A percentile compares a stretch with the other conserved stretches of the same genome.
Evolutionary conservation across 345 rosid species (phyloP).

Genomic region (Moricandia moricandioides): DNA sequence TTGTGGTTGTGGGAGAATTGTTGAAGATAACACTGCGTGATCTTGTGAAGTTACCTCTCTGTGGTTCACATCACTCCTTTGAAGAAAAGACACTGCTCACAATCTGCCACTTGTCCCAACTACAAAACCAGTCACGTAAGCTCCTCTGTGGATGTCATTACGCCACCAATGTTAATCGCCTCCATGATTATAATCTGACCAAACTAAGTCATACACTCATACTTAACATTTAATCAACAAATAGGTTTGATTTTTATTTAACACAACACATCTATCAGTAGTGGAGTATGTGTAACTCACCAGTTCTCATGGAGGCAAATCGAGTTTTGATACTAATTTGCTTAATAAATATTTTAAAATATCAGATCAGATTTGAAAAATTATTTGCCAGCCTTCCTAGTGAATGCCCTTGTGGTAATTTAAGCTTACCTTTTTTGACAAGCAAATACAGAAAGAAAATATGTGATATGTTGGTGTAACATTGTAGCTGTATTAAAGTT

Average conservation of each 20-base stretch:
- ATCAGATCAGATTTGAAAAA: background rate
- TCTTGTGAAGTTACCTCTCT: conserved; percentile 4
- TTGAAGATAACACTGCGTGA: conserved; percentile 16
- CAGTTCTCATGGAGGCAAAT: background rate
- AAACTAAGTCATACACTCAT: background rate
- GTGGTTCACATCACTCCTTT: conserved; percentile 29
- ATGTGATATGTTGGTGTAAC: background rate
- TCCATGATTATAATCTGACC: conserved; percentile 25
- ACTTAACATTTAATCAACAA: too few relatives aligned
- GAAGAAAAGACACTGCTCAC: background rate
- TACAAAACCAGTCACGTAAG: background rate
- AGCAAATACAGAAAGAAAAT: background rate
- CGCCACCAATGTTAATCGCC: conserved; percentile 8
- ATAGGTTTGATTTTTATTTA: too few relatives aligned
- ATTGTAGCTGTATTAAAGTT: conserved; percentile 11
- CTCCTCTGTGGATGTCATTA: background rate
- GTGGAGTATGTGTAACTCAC: too few relatives aligned
- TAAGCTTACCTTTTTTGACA: background rate
- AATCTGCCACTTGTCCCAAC: background rate
- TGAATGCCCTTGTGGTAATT: background rate
- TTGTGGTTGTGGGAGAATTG: conserved; percentile 28
- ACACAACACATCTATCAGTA: too few relatives aligned
- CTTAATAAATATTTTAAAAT: background rate
- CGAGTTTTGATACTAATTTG: background rate
- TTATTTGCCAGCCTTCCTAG: conserved; percentile 11